Evolutionary conservation across 345 rosid genomes (phyloP), one percentile per base, ranked within the genome.

Genomic region (Cardamine chenopodiifolia): DNA sequence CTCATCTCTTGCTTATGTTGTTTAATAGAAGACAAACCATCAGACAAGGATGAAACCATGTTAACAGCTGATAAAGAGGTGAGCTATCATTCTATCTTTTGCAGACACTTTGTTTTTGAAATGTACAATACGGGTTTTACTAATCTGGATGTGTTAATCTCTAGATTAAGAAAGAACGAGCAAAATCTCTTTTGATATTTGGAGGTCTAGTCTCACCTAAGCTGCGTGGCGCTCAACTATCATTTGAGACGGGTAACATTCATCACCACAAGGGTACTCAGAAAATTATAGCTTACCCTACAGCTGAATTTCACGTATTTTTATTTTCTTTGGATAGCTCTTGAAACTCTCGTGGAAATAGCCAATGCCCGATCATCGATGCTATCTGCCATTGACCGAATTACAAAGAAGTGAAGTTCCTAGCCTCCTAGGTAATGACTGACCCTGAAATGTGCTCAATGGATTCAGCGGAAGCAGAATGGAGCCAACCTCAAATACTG

Each of bases 121-220:
- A 35, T 34, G 23, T 53, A 50, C 3, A 25, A 44, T 9, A 5
- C 2, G 0, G 1, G 62, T 15, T 42, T 65, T 66, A 28, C 48
- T 58, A 10, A 57, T 40, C 26, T 13, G 15, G 42, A 20, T 78
- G 81, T 42, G 53, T 52, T 57, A 23, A 66, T 71, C 69, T 55
- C 15, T 57, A 92, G 97, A 86, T 89, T 74, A 86, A 90, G 70
- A 83, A 80, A 81, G 93, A 86, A 84, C 85, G 97, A 44, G 75
- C 79, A 6, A 95, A 83, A 80, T 82, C 82, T 29, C 71, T 92
- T 23, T 84, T 91, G 0, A 74, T 92, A 53, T 92, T 95, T 79
- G 99, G 97, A 73, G 82, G 89, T 66, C 77, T 95, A 54, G 89
- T 92, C 66, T 92, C 99, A 5, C 97, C 99, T 18, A 92, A 88